These are phyloP conservation scores for Psilocybe tampanensis DNA, from an alignment of 768 basidiomycete genomes.

Conservation along the genomic window DNA sequence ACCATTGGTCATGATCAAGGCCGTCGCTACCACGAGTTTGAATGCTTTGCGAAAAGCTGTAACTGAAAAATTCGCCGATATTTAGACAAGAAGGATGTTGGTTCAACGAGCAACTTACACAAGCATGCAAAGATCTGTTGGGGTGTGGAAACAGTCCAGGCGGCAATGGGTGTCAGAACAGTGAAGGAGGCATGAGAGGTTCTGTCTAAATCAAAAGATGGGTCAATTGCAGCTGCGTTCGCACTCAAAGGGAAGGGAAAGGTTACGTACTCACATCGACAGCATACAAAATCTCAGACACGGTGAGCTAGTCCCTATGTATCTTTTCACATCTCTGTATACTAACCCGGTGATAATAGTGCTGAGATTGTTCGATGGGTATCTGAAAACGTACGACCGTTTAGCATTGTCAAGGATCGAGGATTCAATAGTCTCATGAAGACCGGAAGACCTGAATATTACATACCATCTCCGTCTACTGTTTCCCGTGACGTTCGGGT, in stretches of 20 bases:
- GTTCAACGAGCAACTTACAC: slow-evolving; percentile 25
- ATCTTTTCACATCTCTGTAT: too few relatives aligned
- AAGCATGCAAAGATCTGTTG: slow-evolving; percentile 30
- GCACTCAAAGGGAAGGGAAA: slow-evolving; percentile 27
- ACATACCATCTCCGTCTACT: slow-evolving; percentile 9
- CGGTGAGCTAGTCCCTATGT: too few relatives aligned
- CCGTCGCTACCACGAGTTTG: slow-evolving; percentile 13
- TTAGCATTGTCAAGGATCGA: slow-evolving; percentile 16
- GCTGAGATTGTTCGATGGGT: slow-evolving; percentile 32
- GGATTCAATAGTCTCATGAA: slow-evolving; percentile 14
- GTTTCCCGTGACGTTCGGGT: slow-evolving; percentile 7
- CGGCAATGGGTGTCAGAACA: too few relatives aligned
- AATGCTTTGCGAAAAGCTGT: slow-evolving; percentile 14
- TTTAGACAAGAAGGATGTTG: slow-evolving; percentile 13
- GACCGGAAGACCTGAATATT: slow-evolving; percentile 13
- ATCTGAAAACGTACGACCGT: slow-evolving; percentile 7
- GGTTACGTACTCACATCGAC: slow-evolving; percentile 31
- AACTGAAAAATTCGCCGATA: slow-evolving; percentile 6
- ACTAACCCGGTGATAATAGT: too few relatives aligned
- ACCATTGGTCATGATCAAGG: slow-evolving; percentile 9
- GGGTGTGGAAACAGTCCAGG: slow-evolving; percentile 22
- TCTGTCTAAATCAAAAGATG: background rate
- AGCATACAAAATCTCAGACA: slow-evolving; percentile 26
- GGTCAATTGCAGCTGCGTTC: slow-evolving; percentile 30
- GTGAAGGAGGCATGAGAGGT: background rate